Evolutionary conservation across 129 eudicot genomes (phyloP).

Genomic region (Tagetes patula): DNA sequence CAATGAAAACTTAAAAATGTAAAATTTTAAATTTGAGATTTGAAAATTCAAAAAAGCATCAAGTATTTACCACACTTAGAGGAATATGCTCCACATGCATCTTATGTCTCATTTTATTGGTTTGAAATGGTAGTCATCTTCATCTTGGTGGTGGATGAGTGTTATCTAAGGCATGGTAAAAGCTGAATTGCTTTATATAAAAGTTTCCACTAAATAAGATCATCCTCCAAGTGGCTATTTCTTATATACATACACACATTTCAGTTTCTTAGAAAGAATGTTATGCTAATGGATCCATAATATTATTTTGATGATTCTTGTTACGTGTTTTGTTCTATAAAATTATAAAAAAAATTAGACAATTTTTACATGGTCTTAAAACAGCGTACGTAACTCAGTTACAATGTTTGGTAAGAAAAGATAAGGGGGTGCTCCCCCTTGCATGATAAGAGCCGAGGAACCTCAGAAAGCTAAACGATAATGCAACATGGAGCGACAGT

Average conservation of each 20-base stretch:
- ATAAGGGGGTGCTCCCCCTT: too few relatives aligned
- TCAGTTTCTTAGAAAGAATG: too few relatives aligned
- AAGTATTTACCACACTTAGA: neutral
- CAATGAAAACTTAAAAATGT: neutral
- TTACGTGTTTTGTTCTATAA: too few relatives aligned
- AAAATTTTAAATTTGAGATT: conserved; percentile 5
- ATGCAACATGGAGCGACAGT: too few relatives aligned
- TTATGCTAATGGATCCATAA: too few relatives aligned
- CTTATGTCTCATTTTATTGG: conserved; percentile 29
- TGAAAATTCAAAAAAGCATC: neutral
- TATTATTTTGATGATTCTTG: too few relatives aligned
- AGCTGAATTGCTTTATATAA: conserved; percentile 21
- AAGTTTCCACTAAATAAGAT: conserved; percentile 14
- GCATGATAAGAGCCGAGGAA: too few relatives aligned
- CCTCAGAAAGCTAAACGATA: too few relatives aligned
- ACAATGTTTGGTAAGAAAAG: too few relatives aligned
- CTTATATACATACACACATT: neutral
- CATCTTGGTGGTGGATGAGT: conserved; percentile 13
- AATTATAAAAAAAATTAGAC: too few relatives aligned
- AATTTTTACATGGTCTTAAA: too few relatives aligned
- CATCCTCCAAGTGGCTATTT: conserved; percentile 20
- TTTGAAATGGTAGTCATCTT: conserved; percentile 24
- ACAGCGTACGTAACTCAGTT: too few relatives aligned
- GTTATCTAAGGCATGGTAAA: conserved; percentile 28
- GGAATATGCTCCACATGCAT: conserved; percentile 15